phyloP scores from a whole-genome alignment of 73 alveolate genomes.

The Breviolum minutum region DNA sequence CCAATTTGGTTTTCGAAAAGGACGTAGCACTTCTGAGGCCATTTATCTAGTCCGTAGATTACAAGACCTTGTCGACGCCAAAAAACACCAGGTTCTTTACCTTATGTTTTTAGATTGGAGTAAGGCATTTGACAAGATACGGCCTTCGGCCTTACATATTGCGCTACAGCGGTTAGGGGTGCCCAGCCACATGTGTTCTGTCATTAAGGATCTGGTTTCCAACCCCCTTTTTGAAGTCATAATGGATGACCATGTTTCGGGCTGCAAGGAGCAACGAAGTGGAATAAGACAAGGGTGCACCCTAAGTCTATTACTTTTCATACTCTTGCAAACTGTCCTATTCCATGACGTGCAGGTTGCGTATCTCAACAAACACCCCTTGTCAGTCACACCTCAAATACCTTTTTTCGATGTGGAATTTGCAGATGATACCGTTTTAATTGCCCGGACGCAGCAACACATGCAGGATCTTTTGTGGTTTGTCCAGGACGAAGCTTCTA shows the following conservation, averaged over 20 bases:
- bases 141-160: background rate
- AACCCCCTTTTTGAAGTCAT: too few relatives aligned
- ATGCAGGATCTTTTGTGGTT: background rate
- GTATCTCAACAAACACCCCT: background rate
- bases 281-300: background rate
- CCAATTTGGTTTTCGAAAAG: background rate
- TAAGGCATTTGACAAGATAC: constrained; percentile 9
- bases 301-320: too few relatives aligned
- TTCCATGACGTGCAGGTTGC: background rate
- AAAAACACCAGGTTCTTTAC: background rate
- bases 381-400: too few relatives aligned
- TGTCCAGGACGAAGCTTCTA: constrained; percentile 8
- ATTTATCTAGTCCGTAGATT: background rate
- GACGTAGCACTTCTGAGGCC: constrained; percentile 15
- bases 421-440: constrained; percentile 19
- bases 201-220: background rate
- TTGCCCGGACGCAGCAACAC: too few relatives aligned
- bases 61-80: constrained; percentile 33
- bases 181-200: background rate
- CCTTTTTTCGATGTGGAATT: constrained; percentile 31
- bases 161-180: constrained; percentile 5
- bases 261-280: background rate
- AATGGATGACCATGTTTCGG: too few relatives aligned
- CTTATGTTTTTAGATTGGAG: constrained; percentile 28
- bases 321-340: too few relatives aligned